Conservation (phyloP, 2,329 filamentous ascomycete genomes). For the Coniochaeta sp. region DNA sequence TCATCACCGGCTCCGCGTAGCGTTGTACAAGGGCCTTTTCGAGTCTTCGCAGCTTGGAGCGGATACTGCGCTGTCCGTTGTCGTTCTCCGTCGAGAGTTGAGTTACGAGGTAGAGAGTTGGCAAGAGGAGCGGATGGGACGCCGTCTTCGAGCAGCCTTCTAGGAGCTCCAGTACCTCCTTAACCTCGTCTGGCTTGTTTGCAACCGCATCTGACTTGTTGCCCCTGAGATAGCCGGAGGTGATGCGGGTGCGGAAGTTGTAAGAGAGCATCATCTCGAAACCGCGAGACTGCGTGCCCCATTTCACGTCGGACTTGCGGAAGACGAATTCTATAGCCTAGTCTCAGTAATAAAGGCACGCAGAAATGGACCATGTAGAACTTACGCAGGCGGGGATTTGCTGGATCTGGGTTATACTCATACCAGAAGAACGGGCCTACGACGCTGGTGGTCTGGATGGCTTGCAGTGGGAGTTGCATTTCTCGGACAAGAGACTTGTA, state of each 20-base stretch:
- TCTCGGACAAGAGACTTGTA: constrained; percentile 20
- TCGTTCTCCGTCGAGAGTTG: constrained; percentile 20
- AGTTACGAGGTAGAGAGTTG: constrained; percentile 20
- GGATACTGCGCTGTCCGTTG: constrained; percentile 17
- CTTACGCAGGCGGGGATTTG: constrained; percentile 19
- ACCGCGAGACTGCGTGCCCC: constrained; percentile 21
- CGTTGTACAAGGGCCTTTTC: constrained; percentile 21
- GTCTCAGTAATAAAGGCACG: neutral
- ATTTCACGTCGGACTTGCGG: constrained; percentile 24
- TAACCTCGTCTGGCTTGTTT: constrained; percentile 10
- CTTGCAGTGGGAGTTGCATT: constrained; percentile 20
- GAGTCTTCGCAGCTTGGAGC: constrained; percentile 20
- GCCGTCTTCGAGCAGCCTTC: constrained; percentile 13
- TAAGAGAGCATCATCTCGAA: constrained; percentile 27
- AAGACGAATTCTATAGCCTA: constrained; percentile 22
- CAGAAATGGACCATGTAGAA: neutral
- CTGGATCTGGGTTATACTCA: constrained; percentile 16
- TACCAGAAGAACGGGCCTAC: constrained; percentile 29
- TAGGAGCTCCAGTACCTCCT: constrained; percentile 17
- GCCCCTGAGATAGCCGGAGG: constrained; percentile 25
- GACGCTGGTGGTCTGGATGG: constrained; percentile 20
- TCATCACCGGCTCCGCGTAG: constrained; percentile 15
- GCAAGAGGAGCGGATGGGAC: constrained; percentile 24
- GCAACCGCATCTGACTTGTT: constrained; percentile 12
- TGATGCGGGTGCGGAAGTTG: constrained; percentile 19